Evolutionary conservation across 495 filamentous ascomycete genomes (phyloP).

Genomic region (Glonium stellatum): DNA sequence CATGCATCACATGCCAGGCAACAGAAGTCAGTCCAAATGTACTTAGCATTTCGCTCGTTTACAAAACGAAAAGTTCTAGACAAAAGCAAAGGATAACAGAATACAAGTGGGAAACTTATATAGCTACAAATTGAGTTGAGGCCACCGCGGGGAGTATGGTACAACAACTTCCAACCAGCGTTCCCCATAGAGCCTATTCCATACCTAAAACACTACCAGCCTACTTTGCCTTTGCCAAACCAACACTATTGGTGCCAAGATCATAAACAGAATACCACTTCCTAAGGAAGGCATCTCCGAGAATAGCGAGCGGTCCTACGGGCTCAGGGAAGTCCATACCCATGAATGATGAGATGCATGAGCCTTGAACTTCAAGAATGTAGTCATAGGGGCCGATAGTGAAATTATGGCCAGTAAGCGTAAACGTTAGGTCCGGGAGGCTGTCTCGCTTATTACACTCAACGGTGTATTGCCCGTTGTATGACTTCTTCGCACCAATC

Average conservation of each 20-base stretch:
- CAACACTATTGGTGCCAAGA: slow-evolving; percentile 74
- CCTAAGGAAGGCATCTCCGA: slow-evolving; percentile 96
- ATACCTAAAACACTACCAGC: neutral
- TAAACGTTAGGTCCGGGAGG: slow-evolving; percentile 85
- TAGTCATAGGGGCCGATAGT: slow-evolving; percentile 85
- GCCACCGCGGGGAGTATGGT: neutral
- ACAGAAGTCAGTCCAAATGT: neutral
- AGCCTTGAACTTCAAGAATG: slow-evolving; percentile 89
- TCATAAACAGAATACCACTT: slow-evolving; percentile 98
- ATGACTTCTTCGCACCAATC: slow-evolving; percentile 96
- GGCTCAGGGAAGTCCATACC: slow-evolving; percentile 95
- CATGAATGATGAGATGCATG: slow-evolving; percentile 95
- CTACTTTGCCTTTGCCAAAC: slow-evolving; percentile 73
- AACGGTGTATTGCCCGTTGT: slow-evolving; percentile 87
- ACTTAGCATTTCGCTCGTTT: slow-evolving; percentile 3
- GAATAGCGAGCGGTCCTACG: slow-evolving; percentile 85
- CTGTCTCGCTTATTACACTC: slow-evolving; percentile 78
- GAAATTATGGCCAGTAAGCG: slow-evolving; percentile 81
- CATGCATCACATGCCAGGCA: neutral
- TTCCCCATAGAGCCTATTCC: neutral
- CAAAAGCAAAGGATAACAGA: neutral
- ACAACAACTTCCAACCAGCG: too few relatives aligned
- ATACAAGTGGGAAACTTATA: slow-evolving; percentile 10
- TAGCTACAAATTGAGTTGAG: slow-evolving; percentile 16
- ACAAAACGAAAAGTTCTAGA: slow-evolving; percentile 9